These are phyloP conservation scores for Candida silvatica DNA, from an alignment of 805 yeast species.

Conservation along the genomic window DNA sequence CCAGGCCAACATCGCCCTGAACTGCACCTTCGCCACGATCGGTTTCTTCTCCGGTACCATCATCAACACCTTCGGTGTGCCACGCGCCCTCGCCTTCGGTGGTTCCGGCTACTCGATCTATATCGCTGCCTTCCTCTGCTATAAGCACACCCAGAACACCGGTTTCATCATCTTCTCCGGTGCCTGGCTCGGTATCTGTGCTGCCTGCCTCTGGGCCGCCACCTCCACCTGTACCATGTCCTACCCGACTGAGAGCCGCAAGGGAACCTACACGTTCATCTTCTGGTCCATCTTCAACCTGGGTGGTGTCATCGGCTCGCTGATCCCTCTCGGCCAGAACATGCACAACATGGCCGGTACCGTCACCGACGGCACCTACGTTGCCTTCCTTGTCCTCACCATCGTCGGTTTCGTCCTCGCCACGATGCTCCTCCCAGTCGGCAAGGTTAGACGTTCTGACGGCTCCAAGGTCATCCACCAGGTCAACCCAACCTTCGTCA, in stretches of 20 bases:
- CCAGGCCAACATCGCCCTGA: slow-evolving; percentile 43
- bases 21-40: slow-evolving; percentile 46
- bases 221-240: slow-evolving; percentile 49
- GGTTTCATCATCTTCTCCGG: slow-evolving; percentile 45
- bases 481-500: slow-evolving; percentile 36
- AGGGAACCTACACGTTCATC: slow-evolving; percentile 43
- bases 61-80: slow-evolving; percentile 40
- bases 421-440: slow-evolving; percentile 36
- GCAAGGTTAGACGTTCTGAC: slow-evolving; percentile 40
- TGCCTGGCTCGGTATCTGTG: slow-evolving; percentile 48
- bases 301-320: slow-evolving; percentile 53
- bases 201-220: slow-evolving; percentile 50
- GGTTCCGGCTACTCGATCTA: slow-evolving; percentile 49
- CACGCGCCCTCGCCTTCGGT: slow-evolving; percentile 38
- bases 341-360: slow-evolving; percentile 27
- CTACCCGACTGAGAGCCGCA: slow-evolving; percentile 45
- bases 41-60: slow-evolving; percentile 52
- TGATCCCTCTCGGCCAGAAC: slow-evolving; percentile 49
- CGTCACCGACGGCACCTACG: slow-evolving; percentile 40
- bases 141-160: slow-evolving; percentile 33
- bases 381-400: slow-evolving; percentile 47
- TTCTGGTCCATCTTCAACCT: slow-evolving; percentile 56
- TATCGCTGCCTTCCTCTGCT: slow-evolving; percentile 42
- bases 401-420: slow-evolving; percentile 37
- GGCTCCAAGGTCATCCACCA: slow-evolving; percentile 38